Base-by-base conservation (phyloP, 176 grass and related monocot genomes). In the Melocanna baccifera region DNA sequence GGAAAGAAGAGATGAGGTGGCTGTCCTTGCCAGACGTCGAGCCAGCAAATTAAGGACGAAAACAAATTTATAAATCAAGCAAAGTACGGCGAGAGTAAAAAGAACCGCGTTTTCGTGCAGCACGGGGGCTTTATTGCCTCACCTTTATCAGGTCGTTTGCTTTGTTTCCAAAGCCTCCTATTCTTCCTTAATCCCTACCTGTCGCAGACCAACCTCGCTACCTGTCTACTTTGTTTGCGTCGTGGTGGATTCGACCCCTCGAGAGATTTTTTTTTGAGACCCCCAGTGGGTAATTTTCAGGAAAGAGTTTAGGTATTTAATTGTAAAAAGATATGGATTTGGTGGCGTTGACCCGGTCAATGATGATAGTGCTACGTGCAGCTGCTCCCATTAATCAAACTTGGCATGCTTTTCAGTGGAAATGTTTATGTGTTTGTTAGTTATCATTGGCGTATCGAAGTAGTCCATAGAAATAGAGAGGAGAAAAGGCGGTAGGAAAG, bases 171-270 rank as follows among this genome's bases (percentile, higher is more conserved):
- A 86, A 86, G 71, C 78, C 71, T 86, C 37, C n/a, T 2, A 53
- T 71, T 86, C 22, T 64, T 86, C 72, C 77, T 81, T 74, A 55
- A 88, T 56, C 81, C 59, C 51, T 13, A 23, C 25, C 64, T 89
- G 64, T 40, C 34, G 73, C 61, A n/a, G 67, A 36, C 26, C 23
- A 47, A 29, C 14, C 51, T 82, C 88, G 32, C 12, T 45, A 39
- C 28, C 29, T 57, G 47, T 46, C 56, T 36, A 3, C 76, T 82
- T 82, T 29, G 15, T 73, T 78, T 77, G 15, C 13, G 15, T 67
- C 58, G 22, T 78, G 67, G 47, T 73, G 66, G 84, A 67, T 73
- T 73, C 59, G 78, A 66, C 46, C 22, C 9, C 45, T 65, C 8
- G 1, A 62, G 2, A 77, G 12, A 56, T 57, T 12, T 56, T 77